These are phyloP conservation scores for Colletotrichum orbiculare DNA, from an alignment of 2,329 filamentous ascomycete species.

Conservation along the genomic window DNA sequence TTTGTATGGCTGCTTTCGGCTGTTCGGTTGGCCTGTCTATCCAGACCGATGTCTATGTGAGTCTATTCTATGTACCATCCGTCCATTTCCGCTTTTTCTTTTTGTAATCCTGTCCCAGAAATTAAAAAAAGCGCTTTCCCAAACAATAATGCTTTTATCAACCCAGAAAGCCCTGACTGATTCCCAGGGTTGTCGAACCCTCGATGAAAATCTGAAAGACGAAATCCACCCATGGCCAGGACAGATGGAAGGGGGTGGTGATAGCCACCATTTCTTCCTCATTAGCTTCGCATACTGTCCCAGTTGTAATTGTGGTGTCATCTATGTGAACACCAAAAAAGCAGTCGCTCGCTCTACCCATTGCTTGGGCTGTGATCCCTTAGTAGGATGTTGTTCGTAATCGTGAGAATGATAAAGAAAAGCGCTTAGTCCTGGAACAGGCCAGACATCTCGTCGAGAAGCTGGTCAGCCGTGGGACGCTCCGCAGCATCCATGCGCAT, in stretches of 20 bases:
- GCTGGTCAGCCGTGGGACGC: conserved; percentile 32
- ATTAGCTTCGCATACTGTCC: conserved; percentile 22
- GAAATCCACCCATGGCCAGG: background rate
- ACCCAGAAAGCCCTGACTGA: background rate
- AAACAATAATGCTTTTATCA: conserved; percentile 1
- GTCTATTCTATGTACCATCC: conserved; percentile 24
- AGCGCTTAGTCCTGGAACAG: conserved; percentile 25
- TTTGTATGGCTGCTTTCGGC: conserved; percentile 6
- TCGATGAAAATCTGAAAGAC: no score
- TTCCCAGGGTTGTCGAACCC: background rate
- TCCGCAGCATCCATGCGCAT: conserved; percentile 36
- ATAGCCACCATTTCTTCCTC: conserved; percentile 17
- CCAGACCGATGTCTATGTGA: background rate
- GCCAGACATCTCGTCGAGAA: conserved; percentile 33
- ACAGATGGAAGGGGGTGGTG: conserved; percentile 21
- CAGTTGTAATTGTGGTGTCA: conserved; percentile 11
- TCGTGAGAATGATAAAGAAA: background rate
- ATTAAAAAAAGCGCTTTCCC: conserved; percentile 1
- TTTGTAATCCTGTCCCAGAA: conserved; percentile 1
- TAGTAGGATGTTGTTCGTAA: background rate
- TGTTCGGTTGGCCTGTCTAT: conserved; percentile 3
- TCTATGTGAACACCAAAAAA: background rate
- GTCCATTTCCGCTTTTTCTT: background rate
- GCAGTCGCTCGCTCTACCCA: conserved; percentile 7
- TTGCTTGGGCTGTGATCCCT: background rate